Evolutionary conservation across 2,329 filamentous ascomycete species (phyloP), one percentile per base, ranked within the genome.

Genomic region (Epichloe sibirici): DNA sequence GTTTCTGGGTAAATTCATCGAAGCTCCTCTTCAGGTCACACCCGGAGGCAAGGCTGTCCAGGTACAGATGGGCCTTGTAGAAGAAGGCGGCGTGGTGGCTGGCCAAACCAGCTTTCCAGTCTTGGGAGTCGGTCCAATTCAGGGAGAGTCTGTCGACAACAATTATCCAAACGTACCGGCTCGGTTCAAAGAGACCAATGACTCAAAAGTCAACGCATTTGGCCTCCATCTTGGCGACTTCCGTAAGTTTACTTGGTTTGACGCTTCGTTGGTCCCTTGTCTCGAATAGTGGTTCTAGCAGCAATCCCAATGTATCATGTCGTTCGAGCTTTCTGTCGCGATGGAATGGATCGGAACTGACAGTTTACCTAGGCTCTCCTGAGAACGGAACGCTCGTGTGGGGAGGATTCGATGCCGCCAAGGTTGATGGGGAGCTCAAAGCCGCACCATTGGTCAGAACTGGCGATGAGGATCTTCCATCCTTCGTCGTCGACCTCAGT

Each of bases 371-470:
- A 48, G 47, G 47, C 13, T 48, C 47, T 42, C 23, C 48, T 4
- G 34, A 45, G 2, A 47, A n/a, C 8, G 52, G 52, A 9, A 35
- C 52, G 3, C 11, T 53, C 5, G 28, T 53, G 3, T 53, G 48
- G 25, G 52, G 52, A n/a, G 52, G 52, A 28, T 35, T 51, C 34
- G 52, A 48, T 25, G 47, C 47, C 13, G 47, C 47, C 37, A 48
- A 48, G 12, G 28, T 48, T 39, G 47, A 48, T 2, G 47, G 47
- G 23, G 3, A 48, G 37, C 47, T 48, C 37, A 40, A 47, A 31
- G 6, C 25, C 8, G 43, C 48, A 2, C 52, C n/a, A 3, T 31
- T 40, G 28, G 25, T 34, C 25, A 28, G 11, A 25, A 12, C 1
- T 21, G 3, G 3, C 1, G 28, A 13, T 13, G 48, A 15, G 13